phyloP scores from a whole-genome alignment of 495 filamentous ascomycete genomes.

The Daldinia vernicosa region DNA sequence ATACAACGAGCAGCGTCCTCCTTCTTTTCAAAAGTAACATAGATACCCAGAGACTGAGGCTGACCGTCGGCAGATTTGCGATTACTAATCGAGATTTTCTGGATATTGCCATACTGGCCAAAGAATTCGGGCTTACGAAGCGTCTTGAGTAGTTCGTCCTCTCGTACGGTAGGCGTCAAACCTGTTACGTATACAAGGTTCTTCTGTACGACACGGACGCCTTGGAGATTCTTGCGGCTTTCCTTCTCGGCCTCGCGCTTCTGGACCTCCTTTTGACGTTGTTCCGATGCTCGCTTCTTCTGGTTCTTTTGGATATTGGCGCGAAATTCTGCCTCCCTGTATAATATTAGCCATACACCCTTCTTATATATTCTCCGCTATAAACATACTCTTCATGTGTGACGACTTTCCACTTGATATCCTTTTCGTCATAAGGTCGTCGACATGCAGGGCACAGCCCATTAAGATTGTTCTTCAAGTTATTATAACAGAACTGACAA shows the following conservation, averaged over 20 bases:
- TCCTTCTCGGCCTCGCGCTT: slow-evolving; percentile 95
- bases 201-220: slow-evolving; percentile 95
- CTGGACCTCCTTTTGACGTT: slow-evolving; percentile 92
- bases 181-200: slow-evolving; percentile 99
- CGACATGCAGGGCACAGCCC: slow-evolving; percentile 96
- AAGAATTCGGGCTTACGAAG: slow-evolving; percentile 91
- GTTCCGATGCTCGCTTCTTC: slow-evolving; percentile 83
- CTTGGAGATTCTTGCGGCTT: slow-evolving; percentile 92
- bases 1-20: slow-evolving; percentile 91
- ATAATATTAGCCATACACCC: slow-evolving; percentile 40
- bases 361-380: slow-evolving; percentile 3
- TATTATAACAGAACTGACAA: slow-evolving; percentile 99
- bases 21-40: slow-evolving; percentile 92
- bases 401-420: slow-evolving; percentile 93
- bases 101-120: slow-evolving; percentile 97
- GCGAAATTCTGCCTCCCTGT: slow-evolving; percentile 71
- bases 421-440: slow-evolving; percentile 92
- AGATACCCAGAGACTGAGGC: slow-evolving; percentile 88
- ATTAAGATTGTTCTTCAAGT: slow-evolving; percentile 95
- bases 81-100: slow-evolving; percentile 99
- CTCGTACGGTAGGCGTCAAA: slow-evolving; percentile 85
- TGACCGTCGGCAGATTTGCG: slow-evolving; percentile 75
- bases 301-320: slow-evolving; percentile 89
- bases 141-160: slow-evolving; percentile 88
- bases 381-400: slow-evolving; percentile 86